phyloP scores from a whole-genome alignment of 225 moss, liverwort and hornwort species.

The Physcomitrellopsis africana region DNA sequence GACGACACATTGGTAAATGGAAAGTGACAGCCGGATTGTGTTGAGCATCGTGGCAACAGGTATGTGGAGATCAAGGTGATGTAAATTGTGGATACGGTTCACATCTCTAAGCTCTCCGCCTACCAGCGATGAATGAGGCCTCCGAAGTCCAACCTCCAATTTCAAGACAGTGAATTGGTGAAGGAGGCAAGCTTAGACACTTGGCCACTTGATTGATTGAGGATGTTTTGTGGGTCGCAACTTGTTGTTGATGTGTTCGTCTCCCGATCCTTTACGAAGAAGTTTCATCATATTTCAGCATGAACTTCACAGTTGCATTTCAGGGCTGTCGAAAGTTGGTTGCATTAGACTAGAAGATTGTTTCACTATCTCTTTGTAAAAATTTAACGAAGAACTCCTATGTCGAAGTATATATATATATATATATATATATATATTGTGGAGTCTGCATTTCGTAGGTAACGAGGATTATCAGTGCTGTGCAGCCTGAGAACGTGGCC shows the following conservation, averaged over 20 bases:
- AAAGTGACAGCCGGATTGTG: conserved; percentile 44
- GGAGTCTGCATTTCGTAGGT: conserved; percentile 31
- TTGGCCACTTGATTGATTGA: no score
- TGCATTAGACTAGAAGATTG: background rate
- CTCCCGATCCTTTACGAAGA: no score
- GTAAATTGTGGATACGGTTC: conserved; percentile 75
- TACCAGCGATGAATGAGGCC: conserved; percentile 32
- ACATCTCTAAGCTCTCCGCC: conserved; percentile 64
- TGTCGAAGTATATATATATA: no score
- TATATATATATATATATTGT: background rate
- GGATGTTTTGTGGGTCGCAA: no score
- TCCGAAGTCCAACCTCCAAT: background rate
- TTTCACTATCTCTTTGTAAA: no score
- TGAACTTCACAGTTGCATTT: background rate
- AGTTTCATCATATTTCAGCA: conserved; percentile 2
- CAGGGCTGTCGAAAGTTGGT: background rate
- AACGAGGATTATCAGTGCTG: conserved; percentile 51
- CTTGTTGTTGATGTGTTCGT: no score
- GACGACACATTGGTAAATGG: conserved; percentile 64
- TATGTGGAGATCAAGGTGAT: conserved; percentile 74
- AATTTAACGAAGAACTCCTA: no score
- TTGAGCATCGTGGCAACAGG: conserved; percentile 66
- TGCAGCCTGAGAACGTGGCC: conserved; percentile 76
- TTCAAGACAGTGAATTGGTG: background rate
- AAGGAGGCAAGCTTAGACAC: no score